phyloP scores from a whole-genome alignment of 1,284 basidiomycete species.

The Heliocybe sulcata region DNA sequence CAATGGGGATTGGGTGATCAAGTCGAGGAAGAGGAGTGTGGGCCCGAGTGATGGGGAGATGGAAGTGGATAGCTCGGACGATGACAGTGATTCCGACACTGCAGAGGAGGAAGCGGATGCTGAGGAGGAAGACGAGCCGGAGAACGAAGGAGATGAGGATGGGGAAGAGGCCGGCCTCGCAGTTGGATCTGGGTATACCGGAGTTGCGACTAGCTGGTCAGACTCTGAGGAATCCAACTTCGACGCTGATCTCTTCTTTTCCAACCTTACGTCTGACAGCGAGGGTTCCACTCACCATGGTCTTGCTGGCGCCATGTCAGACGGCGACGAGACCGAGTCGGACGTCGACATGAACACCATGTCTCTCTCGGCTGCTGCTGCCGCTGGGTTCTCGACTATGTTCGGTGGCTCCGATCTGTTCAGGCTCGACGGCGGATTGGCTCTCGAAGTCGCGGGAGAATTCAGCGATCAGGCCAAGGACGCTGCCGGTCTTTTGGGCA shows the following conservation, averaged over 20 bases:
- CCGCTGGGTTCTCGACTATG: not conserved
- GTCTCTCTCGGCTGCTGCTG: not conserved
- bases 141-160: constrained; percentile 19
- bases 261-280: constrained; percentile 35
- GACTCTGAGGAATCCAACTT: constrained; percentile 64
- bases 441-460: not conserved
- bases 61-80: constrained; percentile 22
- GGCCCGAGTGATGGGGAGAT: constrained; percentile 39
- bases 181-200: constrained; percentile 38
- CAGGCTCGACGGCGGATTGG: not conserved
- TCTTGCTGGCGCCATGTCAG: constrained; percentile 6
- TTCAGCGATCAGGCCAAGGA: not conserved
- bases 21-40: constrained; percentile 60
- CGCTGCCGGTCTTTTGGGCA: not conserved
- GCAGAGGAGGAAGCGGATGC: constrained; percentile 33
- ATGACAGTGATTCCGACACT: constrained; percentile 38
- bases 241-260: constrained; percentile 74
- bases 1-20: constrained; percentile 59
- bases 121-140: constrained; percentile 28
- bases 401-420: constrained; percentile 1
- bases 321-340: constrained; percentile 22
- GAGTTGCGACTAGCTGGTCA: constrained; percentile 56
- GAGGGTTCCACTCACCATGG: constrained; percentile 35
- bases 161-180: constrained; percentile 14
- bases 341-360: constrained; percentile 16